These are phyloP conservation scores for Suillus occidentalis DNA, from an alignment of 768 basidiomycete genomes.

Conservation along the genomic window DNA sequence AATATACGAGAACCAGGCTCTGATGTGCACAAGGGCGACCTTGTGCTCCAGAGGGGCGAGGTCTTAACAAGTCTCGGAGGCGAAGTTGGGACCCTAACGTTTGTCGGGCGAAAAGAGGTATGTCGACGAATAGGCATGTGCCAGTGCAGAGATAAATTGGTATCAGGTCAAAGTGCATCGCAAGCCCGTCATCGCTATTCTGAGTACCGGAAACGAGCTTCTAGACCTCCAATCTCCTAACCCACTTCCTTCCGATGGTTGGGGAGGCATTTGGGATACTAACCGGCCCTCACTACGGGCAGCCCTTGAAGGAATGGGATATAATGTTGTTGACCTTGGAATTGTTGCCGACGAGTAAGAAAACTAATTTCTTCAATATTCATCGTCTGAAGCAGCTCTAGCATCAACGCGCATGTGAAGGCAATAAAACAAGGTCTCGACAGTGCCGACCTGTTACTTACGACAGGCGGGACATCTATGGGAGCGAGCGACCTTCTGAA, in stretches of 20 bases:
- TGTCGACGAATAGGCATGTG: constrained; percentile 8
- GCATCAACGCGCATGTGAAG: constrained; percentile 55
- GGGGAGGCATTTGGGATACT: constrained; percentile 83
- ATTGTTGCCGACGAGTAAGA: constrained; percentile 74
- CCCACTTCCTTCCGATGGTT: constrained; percentile 38
- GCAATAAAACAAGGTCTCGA: constrained; percentile 59
- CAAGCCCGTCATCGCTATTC: constrained; percentile 74
- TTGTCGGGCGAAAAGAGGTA: constrained; percentile 75
- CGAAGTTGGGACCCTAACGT: constrained; percentile 80
- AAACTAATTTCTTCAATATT: neutral
- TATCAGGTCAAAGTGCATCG: constrained; percentile 64
- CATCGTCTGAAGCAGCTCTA: constrained; percentile 23
- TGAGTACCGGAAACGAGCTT: constrained; percentile 88
- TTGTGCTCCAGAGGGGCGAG: constrained; percentile 63
- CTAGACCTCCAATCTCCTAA: constrained; percentile 53
- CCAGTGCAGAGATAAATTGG: constrained; percentile 1
- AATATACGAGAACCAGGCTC: constrained; percentile 76
- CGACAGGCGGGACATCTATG: constrained; percentile 93
- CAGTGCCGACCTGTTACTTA: constrained; percentile 71
- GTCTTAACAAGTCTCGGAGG: constrained; percentile 68
- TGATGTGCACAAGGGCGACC: constrained; percentile 67
- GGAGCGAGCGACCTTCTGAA: constrained; percentile 85
- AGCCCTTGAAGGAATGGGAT: constrained; percentile 70
- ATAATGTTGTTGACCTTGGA: constrained; percentile 76
- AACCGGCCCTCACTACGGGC: constrained; percentile 80